Conservation (phyloP, 768 basidiomycete genomes). For the Suillus occidentalis region DNA sequence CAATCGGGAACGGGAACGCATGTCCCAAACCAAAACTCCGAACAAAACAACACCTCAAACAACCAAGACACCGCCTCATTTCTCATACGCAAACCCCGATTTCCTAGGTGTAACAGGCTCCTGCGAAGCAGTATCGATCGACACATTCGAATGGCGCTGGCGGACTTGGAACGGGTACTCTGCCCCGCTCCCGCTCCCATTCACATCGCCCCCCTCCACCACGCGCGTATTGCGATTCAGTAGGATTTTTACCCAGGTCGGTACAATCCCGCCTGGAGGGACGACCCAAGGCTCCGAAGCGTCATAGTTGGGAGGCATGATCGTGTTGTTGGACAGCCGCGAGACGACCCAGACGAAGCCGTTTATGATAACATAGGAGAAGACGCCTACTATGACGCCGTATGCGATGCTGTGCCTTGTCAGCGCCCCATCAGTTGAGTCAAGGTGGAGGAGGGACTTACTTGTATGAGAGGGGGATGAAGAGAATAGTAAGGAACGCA, state of each 20-base stretch:
- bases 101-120: conserved; percentile 19
- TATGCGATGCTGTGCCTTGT: conserved; percentile 69
- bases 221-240: conserved; percentile 13
- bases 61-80: conserved; percentile 1
- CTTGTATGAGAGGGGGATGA: conserved; percentile 82
- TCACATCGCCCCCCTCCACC: not conserved
- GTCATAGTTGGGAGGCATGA: conserved; percentile 65
- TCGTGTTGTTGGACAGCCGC: conserved; percentile 55
- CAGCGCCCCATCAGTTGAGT: too few relatives aligned
- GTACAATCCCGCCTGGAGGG: conserved; percentile 69
- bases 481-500: conserved; percentile 78
- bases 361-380: conserved; percentile 72
- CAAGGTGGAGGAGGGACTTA: conserved; percentile 29
- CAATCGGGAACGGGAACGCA: too few relatives aligned
- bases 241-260: conserved; percentile 53
- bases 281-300: conserved; percentile 67
- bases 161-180: conserved; percentile 34
- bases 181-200: too few relatives aligned
- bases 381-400: conserved; percentile 80
- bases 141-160: conserved; percentile 31
- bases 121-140: conserved; percentile 33
- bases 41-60: too few relatives aligned
- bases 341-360: conserved; percentile 59
- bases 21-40: too few relatives aligned
- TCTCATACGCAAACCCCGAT: conserved; percentile 29